Evolutionary conservation across 495 filamentous ascomycete genomes (phyloP).

Genomic region (Aspergillus leporis): DNA sequence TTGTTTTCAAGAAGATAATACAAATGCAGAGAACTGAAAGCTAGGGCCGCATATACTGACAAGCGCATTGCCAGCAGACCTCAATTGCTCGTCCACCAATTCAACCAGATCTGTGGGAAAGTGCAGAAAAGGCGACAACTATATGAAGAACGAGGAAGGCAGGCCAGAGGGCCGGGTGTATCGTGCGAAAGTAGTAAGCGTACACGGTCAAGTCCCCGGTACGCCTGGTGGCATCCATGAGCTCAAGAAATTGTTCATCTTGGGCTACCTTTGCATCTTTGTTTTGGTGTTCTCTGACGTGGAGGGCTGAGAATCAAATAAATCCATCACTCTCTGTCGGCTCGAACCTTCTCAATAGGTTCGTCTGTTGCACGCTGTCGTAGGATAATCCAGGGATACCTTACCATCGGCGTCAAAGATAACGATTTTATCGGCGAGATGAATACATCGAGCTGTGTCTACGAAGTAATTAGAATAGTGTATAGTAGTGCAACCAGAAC

Average conservation of each 20-base stretch:
- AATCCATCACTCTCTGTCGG: neutral
- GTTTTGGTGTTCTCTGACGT: neutral
- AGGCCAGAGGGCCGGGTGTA: neutral
- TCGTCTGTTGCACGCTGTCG: neutral
- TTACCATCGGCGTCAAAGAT: neutral
- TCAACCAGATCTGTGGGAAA: neutral
- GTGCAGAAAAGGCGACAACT: neutral
- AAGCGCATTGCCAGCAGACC: neutral
- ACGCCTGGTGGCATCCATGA: neutral
- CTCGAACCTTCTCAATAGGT: neutral
- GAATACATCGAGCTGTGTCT: neutral
- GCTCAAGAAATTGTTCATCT: neutral
- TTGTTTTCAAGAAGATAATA: slow-evolving; percentile 13
- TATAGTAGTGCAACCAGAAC: neutral
- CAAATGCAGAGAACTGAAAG: slow-evolving; percentile 10
- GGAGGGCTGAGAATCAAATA: neutral
- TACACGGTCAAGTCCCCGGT: neutral
- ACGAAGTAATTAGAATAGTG: neutral
- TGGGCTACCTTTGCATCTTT: neutral
- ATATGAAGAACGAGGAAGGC: neutral
- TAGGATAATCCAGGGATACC: neutral
- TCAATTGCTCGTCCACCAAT: neutral
- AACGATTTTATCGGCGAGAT: neutral
- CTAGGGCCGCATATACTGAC: neutral
- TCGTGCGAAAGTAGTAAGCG: neutral